phyloP scores from a whole-genome alignment of 305 asterid species.

The Salvia sclarea region DNA sequence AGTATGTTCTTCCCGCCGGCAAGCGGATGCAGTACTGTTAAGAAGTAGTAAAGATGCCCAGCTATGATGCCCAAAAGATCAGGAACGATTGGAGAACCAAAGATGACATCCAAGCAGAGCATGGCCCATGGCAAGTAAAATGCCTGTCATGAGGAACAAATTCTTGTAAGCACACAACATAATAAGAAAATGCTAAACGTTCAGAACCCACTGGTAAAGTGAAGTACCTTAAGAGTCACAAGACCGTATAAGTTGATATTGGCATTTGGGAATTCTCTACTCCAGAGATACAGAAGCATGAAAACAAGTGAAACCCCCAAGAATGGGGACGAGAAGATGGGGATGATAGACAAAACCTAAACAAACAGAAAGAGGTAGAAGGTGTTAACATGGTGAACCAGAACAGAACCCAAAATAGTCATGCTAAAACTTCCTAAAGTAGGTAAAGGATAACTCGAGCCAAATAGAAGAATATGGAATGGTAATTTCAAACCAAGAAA shows the following conservation, averaged over 20 bases:
- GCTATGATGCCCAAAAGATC: conserved; percentile 85
- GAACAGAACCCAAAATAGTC: not conserved
- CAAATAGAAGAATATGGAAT: not conserved
- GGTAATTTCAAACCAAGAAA: conserved; percentile 2
- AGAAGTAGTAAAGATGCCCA: conserved; percentile 90
- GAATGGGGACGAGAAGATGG: conserved; percentile 64
- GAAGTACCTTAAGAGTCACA: conserved; percentile 71
- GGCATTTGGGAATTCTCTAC: conserved; percentile 92
- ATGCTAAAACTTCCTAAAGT: conserved; percentile 7
- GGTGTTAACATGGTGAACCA: conserved; percentile 17
- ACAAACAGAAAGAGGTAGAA: conserved; percentile 28
- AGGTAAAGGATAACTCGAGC: not conserved
- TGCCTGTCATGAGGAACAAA: conserved; percentile 55
- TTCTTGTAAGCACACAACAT: conserved; percentile 14
- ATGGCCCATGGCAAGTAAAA: conserved; percentile 98
- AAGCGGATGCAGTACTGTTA: conserved; percentile 89
- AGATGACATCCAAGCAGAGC: conserved; percentile 85
- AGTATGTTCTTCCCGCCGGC: conserved; percentile 79
- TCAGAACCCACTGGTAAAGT: conserved; percentile 15
- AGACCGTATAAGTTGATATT: conserved; percentile 85
- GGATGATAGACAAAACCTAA: conserved; percentile 77
- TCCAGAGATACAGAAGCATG: conserved; percentile 97
- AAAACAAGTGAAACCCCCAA: conserved; percentile 84
- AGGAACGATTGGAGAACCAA: conserved; percentile 76
- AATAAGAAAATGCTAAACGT: conserved; percentile 2